Evolutionary conservation across 1,284 basidiomycete genomes (phyloP).

Genomic region (Cystobasidiaceae sp.): DNA sequence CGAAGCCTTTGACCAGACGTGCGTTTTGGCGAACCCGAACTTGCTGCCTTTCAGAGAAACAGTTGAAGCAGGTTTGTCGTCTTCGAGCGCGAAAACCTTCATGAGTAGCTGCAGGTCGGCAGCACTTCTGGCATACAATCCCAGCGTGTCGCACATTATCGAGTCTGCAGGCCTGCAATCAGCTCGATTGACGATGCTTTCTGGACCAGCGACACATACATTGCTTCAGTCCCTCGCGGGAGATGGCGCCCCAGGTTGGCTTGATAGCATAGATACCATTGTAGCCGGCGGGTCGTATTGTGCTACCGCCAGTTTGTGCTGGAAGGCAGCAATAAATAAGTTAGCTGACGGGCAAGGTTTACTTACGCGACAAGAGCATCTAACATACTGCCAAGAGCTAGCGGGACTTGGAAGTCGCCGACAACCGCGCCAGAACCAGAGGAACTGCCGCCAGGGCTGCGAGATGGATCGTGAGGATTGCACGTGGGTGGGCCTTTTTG

Average conservation of each 20-base stretch:
- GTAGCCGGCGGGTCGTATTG: conserved; percentile 43
- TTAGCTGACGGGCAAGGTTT: neutral
- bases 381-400: conserved; percentile 42
- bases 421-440: conserved; percentile 44
- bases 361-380: neutral
- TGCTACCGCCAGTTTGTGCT: conserved; percentile 40
- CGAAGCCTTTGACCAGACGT: conserved; percentile 33
- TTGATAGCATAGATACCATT: conserved; percentile 45
- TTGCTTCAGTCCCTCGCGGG: conserved; percentile 43
- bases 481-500: conserved; percentile 32
- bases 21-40: conserved; percentile 42
- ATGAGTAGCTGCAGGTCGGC: conserved; percentile 42
- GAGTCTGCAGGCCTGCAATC: neutral
- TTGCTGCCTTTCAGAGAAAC: conserved; percentile 66
- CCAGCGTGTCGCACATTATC: conserved; percentile 41
- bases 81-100: conserved; percentile 38
- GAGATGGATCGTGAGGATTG: conserved; percentile 39
- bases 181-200: neutral
- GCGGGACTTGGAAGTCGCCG: conserved; percentile 43
- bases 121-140: conserved; percentile 42
- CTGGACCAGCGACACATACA: neutral
- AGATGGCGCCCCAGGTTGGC: conserved; percentile 44
- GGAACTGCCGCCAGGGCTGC: conserved; percentile 43
- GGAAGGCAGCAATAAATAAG: neutral
- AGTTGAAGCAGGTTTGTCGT: conserved; percentile 36